Base-by-base conservation (phyloP, 2,329 filamentous ascomycete genomes). In the Curvularia eragrostidis region DNA sequence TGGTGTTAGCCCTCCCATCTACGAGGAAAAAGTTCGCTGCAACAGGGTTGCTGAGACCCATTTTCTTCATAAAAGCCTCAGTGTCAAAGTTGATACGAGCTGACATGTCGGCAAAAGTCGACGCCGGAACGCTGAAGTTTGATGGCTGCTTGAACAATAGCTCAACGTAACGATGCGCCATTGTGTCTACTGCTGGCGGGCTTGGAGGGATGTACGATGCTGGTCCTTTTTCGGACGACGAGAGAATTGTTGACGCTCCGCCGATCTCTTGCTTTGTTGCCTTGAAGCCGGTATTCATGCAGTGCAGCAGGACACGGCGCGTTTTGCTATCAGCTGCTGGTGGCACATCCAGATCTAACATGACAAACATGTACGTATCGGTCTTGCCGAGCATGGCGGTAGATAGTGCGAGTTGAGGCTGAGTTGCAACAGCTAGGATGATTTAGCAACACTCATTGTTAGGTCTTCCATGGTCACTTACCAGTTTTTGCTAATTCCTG, bases 11-110 rank as follows among this genome's bases (percentile, higher is more conserved):
- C 42, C 56, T 64, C n/a, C 73, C 72, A 60, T 74, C 71, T 1
- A 76, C 74, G 12, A 62, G 70, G 50, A 77, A 75, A 61, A 72
- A 77, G 51, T 77, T 76, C 4, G 60, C 74, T 0, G 72, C 73
- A 13, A 77, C 7, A 3, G 73, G 74, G 18, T 59, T 60, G 13
- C 55, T 59, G 36, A 77, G 41, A 10, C 57, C 63, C 21, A 71
- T 66, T 43, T 66, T 52, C 8, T 60, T 34, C 60, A 70, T 67
- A 39, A 77, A 77, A 5, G 57, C 50, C 8, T 58, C 53, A 19
- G 73, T 66, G 30, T 77, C 66, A 48, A 77, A 77, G 4, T 59
- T 59, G 38, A 75, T 63, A 12, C 74, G 58, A 7, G 55, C 61
- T 18, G 62, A 50, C 12, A 58, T 64, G 3, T 68, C 58, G 6